Evolutionary conservation across 768 basidiomycete species (phyloP).

Genomic region (Lactifluus rugatus): DNA sequence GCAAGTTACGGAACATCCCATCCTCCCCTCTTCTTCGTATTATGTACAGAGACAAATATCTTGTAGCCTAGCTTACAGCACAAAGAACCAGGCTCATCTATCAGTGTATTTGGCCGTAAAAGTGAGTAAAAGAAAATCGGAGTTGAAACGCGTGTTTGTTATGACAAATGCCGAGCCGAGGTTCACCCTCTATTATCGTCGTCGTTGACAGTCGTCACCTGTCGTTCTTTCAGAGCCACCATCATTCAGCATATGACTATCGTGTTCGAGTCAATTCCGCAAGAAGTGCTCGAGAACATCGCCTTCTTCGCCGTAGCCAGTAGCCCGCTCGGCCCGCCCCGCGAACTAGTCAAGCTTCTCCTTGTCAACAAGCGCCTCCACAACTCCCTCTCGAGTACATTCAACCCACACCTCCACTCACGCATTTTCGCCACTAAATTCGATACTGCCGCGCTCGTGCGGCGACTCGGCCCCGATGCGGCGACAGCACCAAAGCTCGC

Average conservation of each 20-base stretch:
- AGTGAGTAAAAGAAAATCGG: too few species aligned
- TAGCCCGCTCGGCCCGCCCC: conserved; percentile 49
- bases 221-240: neutral
- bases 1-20: neutral
- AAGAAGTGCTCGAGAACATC: conserved; percentile 72
- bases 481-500: conserved; percentile 40
- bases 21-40: neutral
- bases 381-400: conserved; percentile 37
- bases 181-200: neutral
- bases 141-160: conserved; percentile 5
- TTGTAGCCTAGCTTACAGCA: neutral
- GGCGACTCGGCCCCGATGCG: conserved; percentile 38
- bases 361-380: conserved; percentile 39
- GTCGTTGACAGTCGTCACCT: neutral
- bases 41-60: neutral
- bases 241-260: neutral
- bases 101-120: neutral
- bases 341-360: conserved; percentile 47
- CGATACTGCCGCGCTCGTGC: conserved; percentile 42
- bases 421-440: conserved; percentile 60
- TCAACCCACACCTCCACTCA: conserved; percentile 65
- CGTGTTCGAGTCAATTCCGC: conserved; percentile 47
- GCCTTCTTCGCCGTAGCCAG: conserved; percentile 48
- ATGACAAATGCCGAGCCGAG: conserved; percentile 8
- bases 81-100: neutral